Evolutionary conservation across 164 flowering plant genomes (phyloP), one percentile per base, ranked within the genome.

Genomic region (Vitis amurensis): DNA sequence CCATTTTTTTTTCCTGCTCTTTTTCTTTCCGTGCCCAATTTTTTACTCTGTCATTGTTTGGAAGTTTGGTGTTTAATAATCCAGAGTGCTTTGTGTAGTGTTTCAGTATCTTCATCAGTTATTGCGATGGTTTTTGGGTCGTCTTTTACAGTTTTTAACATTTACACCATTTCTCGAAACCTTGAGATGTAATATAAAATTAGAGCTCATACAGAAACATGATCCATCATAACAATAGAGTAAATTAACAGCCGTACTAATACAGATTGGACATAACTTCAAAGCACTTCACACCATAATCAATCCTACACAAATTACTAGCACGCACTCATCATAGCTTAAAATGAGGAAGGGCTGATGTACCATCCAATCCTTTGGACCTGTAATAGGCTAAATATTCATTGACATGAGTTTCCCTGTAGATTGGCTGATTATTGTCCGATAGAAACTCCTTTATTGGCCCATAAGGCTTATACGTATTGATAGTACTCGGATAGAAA

Each of bases 361-460:
- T 59, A 29, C 44, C 47, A 59, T 59, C 62, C 11, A 59, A 13
- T 11, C 47, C 62, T 59, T 59, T 59, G 3, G 62, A 59, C 47
- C 62, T 59, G 47, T 27, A 59, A 59, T 59, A 59, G 2, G 3
- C 30, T 9, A 59, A 14, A 59, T 68, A 78, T 63, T 79, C 79
- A 15, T 5, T 8, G 50, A 48, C 47, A 27, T 5, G 8, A 14
- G 75, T 57, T 47, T 64, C 77, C 61, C 68, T 76, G 70, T 79
- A 79, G 1, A 71, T 4, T 0, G 78, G 80, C 37, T 71, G 73
- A 71, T 65, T 61, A 9, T 64, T 50, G 1, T 73, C 75, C 9
- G 75, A 67, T 4, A 68, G 10, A 48, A 73, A 55, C 62, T 73
- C 79, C 64, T 66, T 68, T 9, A 73, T 70, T 0, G 82, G 82